Percentiles rank a stretch among this genome's conserved stretches.
Conservation (phyloP, 2,329 filamentous ascomycete species). For the Bretziella fagacearum region DNA sequence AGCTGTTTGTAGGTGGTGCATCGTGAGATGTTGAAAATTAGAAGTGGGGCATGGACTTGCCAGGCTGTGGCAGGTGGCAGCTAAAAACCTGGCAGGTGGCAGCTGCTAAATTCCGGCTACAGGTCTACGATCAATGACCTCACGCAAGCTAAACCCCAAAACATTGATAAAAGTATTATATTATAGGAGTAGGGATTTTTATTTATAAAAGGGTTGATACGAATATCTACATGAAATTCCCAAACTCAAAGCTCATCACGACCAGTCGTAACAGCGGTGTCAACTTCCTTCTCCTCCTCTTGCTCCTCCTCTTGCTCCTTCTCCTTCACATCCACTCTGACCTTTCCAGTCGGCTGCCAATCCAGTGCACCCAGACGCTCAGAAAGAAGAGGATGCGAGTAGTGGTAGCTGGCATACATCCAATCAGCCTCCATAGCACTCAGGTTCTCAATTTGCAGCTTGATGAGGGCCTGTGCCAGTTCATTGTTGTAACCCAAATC, state of each 20-base stretch:
- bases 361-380: constrained; percentile 83
- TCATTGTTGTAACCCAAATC: constrained; percentile 69
- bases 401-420: constrained; percentile 97
- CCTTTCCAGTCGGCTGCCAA: constrained; percentile 51
- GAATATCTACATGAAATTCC: not conserved
- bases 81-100: not conserved
- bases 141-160: no score
- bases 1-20: not conserved
- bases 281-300: constrained; percentile 17
- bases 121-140: not conserved
- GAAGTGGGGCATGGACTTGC: constrained; percentile 5
- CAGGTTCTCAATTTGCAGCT: constrained; percentile 95
- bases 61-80: constrained; percentile 7
- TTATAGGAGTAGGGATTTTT: no score
- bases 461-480: constrained; percentile 77
- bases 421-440: constrained; percentile 98
- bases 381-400: constrained; percentile 89
- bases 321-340: constrained; percentile 26
- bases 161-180: no score
- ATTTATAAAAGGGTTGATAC: not conserved
- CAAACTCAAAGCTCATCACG: constrained; percentile 49
- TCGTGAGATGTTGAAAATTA: constrained; percentile 9
- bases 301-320: constrained; percentile 18
- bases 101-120: not conserved
- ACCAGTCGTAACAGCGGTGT: constrained; percentile 51